Base-by-base conservation (phyloP, 108 stramenopile genomes). In the Pseudonitzschia delicatissima region DNA sequence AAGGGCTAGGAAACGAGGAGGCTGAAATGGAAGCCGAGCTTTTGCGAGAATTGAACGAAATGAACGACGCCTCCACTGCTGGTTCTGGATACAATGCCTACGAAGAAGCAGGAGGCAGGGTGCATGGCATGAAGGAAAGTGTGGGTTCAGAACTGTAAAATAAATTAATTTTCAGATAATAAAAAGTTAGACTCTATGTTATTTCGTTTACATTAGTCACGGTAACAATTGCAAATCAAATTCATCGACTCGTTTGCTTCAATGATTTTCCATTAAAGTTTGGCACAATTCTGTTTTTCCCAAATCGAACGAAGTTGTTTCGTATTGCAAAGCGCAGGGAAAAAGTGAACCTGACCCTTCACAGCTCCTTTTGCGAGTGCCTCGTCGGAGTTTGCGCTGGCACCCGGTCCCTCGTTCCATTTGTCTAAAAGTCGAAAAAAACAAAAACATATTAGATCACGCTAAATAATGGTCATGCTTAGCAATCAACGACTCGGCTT, bases 21-120 rank as follows among this genome's bases (percentile, higher is more conserved):
- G 87, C 86, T 31, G 87, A 90, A 29, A 80, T 95, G 48, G 89
- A 92, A 65, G 89, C 87, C 2, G 91, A 95, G 64, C 72, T 95
- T 12, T 53, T 95, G 66, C 84, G 86, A 13, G 94, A 95, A 62
- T 53, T 95, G 11, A 39, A 23, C 27, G 47, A 48, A 21, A 79
- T 86, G 70, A 75, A 71, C 21, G 83, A 86, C 39, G 69, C 53
- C 34, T 51, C 31, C 12, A 33, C 13, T 15, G 49, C 39, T 27
- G 47, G 57, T 20, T 8, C 64, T 32, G 77, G 70, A 27, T 94
- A 94, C 79, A 94, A 94, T 69, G 86, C 79, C 13, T 94, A 94
- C 69, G 92, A 86, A 35, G 87, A 91, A 48, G 85, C 82, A 7
- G 92, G 87, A 44, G 89, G 86, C 28, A 67, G 89, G 25, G 76